phyloP scores from a whole-genome alignment of 108 stramenopile species.

The Craspedostauros australis region DNA sequence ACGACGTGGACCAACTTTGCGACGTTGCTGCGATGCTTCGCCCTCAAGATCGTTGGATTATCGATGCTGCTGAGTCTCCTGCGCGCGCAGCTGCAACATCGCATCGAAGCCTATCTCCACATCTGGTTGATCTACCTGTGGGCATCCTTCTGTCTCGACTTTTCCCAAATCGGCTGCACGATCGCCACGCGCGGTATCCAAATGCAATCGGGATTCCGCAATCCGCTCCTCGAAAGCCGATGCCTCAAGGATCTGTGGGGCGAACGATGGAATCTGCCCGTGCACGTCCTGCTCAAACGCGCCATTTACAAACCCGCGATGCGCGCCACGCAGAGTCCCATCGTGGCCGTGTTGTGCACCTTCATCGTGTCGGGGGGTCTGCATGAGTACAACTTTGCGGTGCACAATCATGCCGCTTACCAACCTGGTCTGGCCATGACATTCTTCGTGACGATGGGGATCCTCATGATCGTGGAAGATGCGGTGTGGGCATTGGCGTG shows the following conservation, averaged over 20 bases:
- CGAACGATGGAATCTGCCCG: constrained; percentile 29
- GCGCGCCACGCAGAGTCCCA: background rate
- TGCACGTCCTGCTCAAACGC: constrained; percentile 24
- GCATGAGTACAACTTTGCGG: constrained; percentile 36
- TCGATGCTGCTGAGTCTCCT: constrained; percentile 12
- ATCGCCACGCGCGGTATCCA: background rate
- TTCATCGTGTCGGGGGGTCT: constrained; percentile 29
- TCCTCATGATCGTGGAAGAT: constrained; percentile 22
- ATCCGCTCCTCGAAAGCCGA: constrained; percentile 24
- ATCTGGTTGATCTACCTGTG: constrained; percentile 25
- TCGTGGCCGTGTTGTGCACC: constrained; percentile 11
- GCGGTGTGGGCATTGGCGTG: constrained; percentile 4
- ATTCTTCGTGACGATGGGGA: constrained; percentile 29
- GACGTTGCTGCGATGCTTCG: background rate
- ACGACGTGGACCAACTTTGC: background rate
- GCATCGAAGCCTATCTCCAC: constrained; percentile 16
- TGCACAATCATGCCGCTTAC: constrained; percentile 21
- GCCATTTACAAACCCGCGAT: constrained; percentile 21
- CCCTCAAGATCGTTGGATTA: constrained; percentile 2
- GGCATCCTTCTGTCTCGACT: constrained; percentile 19
- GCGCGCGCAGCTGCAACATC: background rate
- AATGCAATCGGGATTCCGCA: constrained; percentile 19
- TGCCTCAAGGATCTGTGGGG: constrained; percentile 27
- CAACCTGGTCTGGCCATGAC: constrained; percentile 16
- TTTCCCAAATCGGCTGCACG: constrained; percentile 6